Percentiles rank a stretch among this genome's conserved stretches.
Evolutionary conservation across 2,329 filamentous ascomycete genomes (phyloP).

Genomic region (Magnaporthiopsis rhizophila): DNA sequence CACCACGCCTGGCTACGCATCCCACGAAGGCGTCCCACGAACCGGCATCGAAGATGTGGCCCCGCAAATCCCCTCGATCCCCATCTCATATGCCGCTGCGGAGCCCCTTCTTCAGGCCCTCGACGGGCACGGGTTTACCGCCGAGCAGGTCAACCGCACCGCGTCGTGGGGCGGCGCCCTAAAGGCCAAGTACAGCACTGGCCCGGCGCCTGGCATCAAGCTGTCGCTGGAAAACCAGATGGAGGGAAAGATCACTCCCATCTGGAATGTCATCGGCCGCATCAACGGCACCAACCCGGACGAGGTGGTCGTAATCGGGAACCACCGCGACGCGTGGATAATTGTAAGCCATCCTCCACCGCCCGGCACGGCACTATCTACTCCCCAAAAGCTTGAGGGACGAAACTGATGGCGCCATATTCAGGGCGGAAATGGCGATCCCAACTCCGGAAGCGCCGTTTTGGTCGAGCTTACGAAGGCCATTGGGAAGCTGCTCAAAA

Average conservation of each 20-base stretch:
- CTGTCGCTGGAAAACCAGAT: constrained; percentile 62
- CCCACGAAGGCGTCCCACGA: constrained; percentile 62
- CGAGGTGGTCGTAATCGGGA: constrained; percentile 71
- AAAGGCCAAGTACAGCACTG: constrained; percentile 34
- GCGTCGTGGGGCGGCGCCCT: constrained; percentile 48
- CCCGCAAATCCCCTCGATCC: constrained; percentile 71
- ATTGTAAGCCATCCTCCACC: constrained; percentile 33
- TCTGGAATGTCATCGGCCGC: constrained; percentile 73
- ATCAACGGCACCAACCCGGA: constrained; percentile 71
- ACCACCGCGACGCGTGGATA: constrained; percentile 79
- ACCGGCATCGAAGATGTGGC: constrained; percentile 53
- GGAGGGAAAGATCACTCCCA: constrained; percentile 59
- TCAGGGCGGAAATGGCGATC: constrained; percentile 43
- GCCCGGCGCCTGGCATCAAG: constrained; percentile 44
- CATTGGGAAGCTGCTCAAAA: constrained; percentile 59
- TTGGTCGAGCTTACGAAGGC: constrained; percentile 68
- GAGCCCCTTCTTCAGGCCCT: constrained; percentile 70
- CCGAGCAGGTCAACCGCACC: constrained; percentile 44
- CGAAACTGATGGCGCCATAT: too few relatives aligned
- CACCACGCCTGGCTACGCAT: constrained; percentile 77
- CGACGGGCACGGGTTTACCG: constrained; percentile 65
- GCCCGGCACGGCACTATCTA: too few relatives aligned
- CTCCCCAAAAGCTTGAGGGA: too few relatives aligned
- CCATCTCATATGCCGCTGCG: constrained; percentile 71
- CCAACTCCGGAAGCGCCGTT: constrained; percentile 71